These are phyloP conservation scores for Russula sp. DNA, from an alignment of 768 basidiomycete genomes.

Conservation along the genomic window DNA sequence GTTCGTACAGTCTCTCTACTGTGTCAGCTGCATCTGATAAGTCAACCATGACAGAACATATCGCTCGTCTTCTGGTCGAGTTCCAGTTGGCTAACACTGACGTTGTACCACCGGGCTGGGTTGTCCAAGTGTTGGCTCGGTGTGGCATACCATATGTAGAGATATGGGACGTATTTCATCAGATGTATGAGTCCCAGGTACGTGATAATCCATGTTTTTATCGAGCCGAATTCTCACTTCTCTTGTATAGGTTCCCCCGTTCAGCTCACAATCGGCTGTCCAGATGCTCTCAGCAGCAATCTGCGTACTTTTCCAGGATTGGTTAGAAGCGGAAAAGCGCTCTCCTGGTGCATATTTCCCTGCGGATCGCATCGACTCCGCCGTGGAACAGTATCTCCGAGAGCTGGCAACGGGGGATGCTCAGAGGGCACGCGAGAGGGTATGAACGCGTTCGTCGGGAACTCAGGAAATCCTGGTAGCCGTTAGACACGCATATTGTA, in stretches of 20 bases:
- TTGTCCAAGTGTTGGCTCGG: slow-evolving; percentile 70
- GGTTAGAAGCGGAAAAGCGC: slow-evolving; percentile 73
- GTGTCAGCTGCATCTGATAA: neutral
- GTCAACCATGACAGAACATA: slow-evolving; percentile 51
- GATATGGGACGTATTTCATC: slow-evolving; percentile 81
- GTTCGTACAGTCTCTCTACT: slow-evolving; percentile 47
- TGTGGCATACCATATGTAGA: slow-evolving; percentile 79
- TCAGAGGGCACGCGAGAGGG: slow-evolving; percentile 52
- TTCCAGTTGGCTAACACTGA: slow-evolving; percentile 63
- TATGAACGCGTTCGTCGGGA: slow-evolving; percentile 69
- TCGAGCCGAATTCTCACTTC: slow-evolving; percentile 1
- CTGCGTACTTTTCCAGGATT: slow-evolving; percentile 73
- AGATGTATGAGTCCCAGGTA: slow-evolving; percentile 67
- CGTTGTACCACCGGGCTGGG: slow-evolving; percentile 74
- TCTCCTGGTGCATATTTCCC: slow-evolving; percentile 79
- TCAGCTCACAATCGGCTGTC: slow-evolving; percentile 75
- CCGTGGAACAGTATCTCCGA: slow-evolving; percentile 69
- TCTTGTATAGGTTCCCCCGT: slow-evolving; percentile 64
- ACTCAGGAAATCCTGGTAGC: slow-evolving; percentile 68
- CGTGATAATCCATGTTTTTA: slow-evolving; percentile 30
- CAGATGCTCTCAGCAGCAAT: slow-evolving; percentile 81
- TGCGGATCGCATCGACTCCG: slow-evolving; percentile 68
- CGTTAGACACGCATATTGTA: neutral
- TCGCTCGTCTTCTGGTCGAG: slow-evolving; percentile 71
- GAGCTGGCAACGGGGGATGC: slow-evolving; percentile 61